Conservation (phyloP, 2,329 filamentous ascomycete species). For the Curvularia sp. region DNA sequence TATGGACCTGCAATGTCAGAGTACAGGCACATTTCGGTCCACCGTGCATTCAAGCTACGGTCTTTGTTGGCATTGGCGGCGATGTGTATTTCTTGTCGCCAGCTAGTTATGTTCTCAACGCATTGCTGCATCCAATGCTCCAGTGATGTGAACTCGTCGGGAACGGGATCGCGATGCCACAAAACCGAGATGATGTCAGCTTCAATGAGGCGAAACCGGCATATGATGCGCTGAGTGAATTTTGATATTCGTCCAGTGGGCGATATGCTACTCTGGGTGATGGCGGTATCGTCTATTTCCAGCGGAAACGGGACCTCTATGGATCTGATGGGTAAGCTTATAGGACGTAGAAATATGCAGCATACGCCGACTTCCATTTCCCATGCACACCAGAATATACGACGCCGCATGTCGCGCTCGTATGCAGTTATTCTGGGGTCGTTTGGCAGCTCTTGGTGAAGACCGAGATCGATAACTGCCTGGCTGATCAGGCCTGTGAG, state of each 20-base stretch:
- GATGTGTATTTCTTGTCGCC: slow-evolving; percentile 42
- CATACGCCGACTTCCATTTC: slow-evolving; percentile 50
- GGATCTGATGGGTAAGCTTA: slow-evolving; percentile 40
- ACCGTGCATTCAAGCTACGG: slow-evolving; percentile 34
- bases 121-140: slow-evolving; percentile 43
- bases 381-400: slow-evolving; percentile 50
- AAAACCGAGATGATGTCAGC: slow-evolving; percentile 45
- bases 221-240: slow-evolving; percentile 47
- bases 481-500: slow-evolving; percentile 49
- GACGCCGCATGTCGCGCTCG: slow-evolving; percentile 49
- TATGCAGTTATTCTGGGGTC: slow-evolving; percentile 37
- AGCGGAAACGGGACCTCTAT: slow-evolving; percentile 45
- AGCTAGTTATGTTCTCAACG: slow-evolving; percentile 37
- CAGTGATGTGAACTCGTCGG: slow-evolving; percentile 33
- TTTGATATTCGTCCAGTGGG: slow-evolving; percentile 42
- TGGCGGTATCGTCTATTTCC: slow-evolving; percentile 46
- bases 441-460: slow-evolving; percentile 48
- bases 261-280: slow-evolving; percentile 39
- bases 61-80: slow-evolving; percentile 41
- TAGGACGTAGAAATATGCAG: slow-evolving; percentile 43
- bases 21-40: slow-evolving; percentile 48
- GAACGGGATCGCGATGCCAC: slow-evolving; percentile 43
- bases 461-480: slow-evolving; percentile 46
- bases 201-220: slow-evolving; percentile 46
- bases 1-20: slow-evolving; percentile 46